Conservation (phyloP, 306 rosid genomes). For the Hippophae tibetana region DNA sequence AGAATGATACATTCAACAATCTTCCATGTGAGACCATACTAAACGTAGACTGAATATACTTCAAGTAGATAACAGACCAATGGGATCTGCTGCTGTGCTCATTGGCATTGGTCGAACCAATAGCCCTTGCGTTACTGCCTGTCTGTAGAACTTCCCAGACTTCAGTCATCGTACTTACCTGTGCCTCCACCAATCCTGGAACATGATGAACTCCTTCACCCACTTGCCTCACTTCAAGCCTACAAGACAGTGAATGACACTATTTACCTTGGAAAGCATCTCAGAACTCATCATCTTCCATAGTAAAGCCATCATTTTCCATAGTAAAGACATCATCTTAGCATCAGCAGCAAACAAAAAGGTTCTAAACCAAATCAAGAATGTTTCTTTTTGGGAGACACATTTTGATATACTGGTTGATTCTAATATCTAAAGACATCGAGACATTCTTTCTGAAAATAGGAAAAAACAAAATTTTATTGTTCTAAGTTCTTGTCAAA, state of each 20-base stretch:
- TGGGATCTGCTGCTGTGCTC: slow-evolving; percentile 96
- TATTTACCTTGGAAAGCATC: slow-evolving; percentile 10
- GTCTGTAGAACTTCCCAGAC: slow-evolving; percentile 96
- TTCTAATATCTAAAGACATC: not conserved
- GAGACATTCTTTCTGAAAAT: not conserved
- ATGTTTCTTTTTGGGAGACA: not conserved
- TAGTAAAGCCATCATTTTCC: not conserved
- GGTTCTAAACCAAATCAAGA: not conserved
- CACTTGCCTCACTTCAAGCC: slow-evolving; percentile 81
- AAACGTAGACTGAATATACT: not conserved
- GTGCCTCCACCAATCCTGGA: slow-evolving; percentile 88
- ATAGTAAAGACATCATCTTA: not conserved
- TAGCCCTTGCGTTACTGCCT: slow-evolving; percentile 95
- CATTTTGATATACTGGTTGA: not conserved
- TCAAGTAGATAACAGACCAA: slow-evolving; percentile 41
- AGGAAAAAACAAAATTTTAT: not conserved
- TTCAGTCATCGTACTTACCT: slow-evolving; percentile 70
- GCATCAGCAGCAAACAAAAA: not conserved
- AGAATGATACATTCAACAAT: slow-evolving; percentile 17
- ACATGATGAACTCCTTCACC: slow-evolving; percentile 87
- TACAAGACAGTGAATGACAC: slow-evolving; percentile 22
- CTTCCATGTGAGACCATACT: slow-evolving; percentile 2
- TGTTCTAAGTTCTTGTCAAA: not conserved
- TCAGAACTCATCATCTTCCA: not conserved
- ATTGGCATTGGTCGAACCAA: slow-evolving; percentile 80